Percentiles rank a stretch among this genome's conserved stretches.
phyloP scores from a whole-genome alignment of 345 rosid species.

The Conringia planisiliqua region DNA sequence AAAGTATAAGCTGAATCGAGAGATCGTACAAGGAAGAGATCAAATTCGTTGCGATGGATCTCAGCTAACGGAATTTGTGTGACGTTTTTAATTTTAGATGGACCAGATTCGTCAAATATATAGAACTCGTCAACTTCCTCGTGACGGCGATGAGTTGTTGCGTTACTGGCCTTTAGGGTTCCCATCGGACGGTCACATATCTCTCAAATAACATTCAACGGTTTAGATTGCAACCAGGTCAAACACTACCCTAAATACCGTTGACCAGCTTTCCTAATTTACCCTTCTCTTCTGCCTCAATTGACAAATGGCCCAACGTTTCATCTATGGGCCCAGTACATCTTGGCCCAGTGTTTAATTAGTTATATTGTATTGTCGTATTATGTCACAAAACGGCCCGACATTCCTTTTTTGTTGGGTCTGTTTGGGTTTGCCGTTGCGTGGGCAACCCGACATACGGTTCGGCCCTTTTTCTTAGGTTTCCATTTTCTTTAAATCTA shows the following conservation, averaged over 20 bases:
- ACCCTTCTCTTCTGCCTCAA: not conserved
- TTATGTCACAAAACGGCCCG: not conserved
- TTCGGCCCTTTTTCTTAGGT: no score
- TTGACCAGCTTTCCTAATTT: not conserved
- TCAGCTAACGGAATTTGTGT: not conserved
- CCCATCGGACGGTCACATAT: conserved; percentile 12
- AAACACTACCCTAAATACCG: not conserved
- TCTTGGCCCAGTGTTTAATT: not conserved
- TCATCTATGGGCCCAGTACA: not conserved
- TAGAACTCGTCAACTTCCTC: not conserved
- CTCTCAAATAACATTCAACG: not conserved
- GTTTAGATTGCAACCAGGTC: not conserved
- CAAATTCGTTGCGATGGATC: not conserved
- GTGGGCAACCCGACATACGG: no score
- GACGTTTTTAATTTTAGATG: not conserved
- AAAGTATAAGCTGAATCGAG: not conserved
- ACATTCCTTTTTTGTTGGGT: not conserved
- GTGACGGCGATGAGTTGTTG: conserved; percentile 27
- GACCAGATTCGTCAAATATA: not conserved
- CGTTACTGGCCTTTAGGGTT: not conserved
- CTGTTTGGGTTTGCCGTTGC: no score
- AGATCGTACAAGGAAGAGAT: not conserved
- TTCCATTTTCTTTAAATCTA: no score
- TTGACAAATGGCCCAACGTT: not conserved
- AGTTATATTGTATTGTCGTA: not conserved